Conservation (phyloP, 306 rosid genomes). For the Quercus aquifolioides region DNA sequence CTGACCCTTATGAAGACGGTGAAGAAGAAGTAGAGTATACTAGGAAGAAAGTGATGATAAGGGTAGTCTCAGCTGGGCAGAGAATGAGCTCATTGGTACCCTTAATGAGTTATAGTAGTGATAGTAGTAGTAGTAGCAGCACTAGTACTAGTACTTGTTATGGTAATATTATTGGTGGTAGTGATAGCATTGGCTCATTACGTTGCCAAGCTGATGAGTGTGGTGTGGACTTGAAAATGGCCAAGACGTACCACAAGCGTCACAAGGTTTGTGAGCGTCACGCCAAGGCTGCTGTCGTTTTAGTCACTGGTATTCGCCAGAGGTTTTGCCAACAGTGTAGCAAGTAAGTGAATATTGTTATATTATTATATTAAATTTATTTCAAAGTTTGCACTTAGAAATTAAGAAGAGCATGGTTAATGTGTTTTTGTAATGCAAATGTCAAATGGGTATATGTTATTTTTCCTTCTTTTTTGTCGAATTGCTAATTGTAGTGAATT, state of each 20-base stretch:
- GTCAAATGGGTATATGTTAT: background rate
- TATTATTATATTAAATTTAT: no score
- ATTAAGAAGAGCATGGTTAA: background rate
- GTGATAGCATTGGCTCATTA: background rate
- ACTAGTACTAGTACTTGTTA: no score
- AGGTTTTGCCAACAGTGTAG: slow-evolving; percentile 44
- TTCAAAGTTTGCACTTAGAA: background rate
- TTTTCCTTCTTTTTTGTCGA: background rate
- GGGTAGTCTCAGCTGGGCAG: slow-evolving; percentile 9
- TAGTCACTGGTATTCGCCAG: slow-evolving; percentile 30
- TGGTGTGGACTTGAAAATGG: slow-evolving; percentile 13
- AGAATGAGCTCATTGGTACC: background rate
- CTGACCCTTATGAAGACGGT: background rate
- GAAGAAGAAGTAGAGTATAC: background rate
- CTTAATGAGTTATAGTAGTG: background rate
- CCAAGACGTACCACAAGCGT: slow-evolving; percentile 22
- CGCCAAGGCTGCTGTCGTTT: slow-evolving; percentile 30
- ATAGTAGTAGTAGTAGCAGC: background rate
- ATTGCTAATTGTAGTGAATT: background rate
- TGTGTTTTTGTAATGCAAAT: background rate
- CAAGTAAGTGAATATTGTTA: background rate
- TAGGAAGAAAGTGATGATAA: slow-evolving; percentile 17
- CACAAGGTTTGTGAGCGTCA: slow-evolving; percentile 37
- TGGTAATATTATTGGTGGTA: background rate
- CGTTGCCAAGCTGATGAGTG: slow-evolving; percentile 37